phyloP scores from a whole-genome alignment of 257 asterid genomes.

The Fraxinus excelsior region DNA sequence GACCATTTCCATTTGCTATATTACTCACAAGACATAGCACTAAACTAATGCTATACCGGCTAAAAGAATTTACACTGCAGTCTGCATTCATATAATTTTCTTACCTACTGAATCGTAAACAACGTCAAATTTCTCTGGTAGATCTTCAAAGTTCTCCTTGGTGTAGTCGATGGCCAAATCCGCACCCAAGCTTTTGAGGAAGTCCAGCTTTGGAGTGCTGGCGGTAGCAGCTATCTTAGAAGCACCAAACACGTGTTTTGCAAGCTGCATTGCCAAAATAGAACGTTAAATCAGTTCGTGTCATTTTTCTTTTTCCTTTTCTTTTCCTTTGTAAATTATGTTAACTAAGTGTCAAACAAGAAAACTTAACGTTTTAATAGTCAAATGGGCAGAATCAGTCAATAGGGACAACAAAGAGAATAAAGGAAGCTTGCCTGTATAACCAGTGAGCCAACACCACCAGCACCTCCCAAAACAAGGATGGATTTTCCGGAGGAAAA shows the following conservation, averaged over 20 bases:
- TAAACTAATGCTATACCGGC: background rate
- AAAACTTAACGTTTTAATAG: background rate
- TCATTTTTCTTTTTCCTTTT: background rate
- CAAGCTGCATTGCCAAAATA: constrained; percentile 49
- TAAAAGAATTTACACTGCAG: background rate
- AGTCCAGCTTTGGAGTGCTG: constrained; percentile 65
- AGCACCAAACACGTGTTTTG: constrained; percentile 87
- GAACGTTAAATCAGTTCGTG: background rate
- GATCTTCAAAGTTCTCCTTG: constrained; percentile 68
- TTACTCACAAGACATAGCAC: too few relatives aligned
- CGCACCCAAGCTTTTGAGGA: constrained; percentile 75
- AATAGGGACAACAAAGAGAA: background rate
- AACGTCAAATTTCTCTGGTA: constrained; percentile 71
- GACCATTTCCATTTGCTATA: too few relatives aligned
- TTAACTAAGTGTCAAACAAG: background rate
- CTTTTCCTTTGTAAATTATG: background rate
- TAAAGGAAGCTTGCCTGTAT: constrained; percentile 59
- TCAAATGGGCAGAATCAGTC: background rate
- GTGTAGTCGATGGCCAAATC: constrained; percentile 90
- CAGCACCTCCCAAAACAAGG: constrained; percentile 97
- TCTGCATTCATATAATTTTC: constrained; percentile 13
- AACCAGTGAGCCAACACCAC: constrained; percentile 90
- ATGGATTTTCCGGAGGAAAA: constrained; percentile 80
- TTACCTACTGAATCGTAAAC: constrained; percentile 88
- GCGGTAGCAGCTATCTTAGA: constrained; percentile 85